phyloP scores from a whole-genome alignment of 1,284 basidiomycete species.

The Apiotrichum sp. region DNA sequence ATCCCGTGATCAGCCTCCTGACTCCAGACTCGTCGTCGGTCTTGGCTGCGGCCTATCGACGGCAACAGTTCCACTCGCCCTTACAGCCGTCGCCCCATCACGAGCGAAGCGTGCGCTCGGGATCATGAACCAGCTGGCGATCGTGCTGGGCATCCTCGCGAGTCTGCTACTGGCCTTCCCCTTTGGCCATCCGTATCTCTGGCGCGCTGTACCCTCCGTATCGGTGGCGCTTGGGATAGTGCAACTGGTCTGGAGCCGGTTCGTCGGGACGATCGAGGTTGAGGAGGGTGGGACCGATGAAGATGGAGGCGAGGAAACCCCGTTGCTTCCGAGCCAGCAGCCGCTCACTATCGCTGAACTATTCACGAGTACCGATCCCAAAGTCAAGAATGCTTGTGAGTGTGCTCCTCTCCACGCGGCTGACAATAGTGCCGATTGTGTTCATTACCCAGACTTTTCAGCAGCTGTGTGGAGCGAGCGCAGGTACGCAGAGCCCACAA shows the following conservation, averaged over 20 bases:
- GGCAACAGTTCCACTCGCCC: conserved; percentile 45
- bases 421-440: conserved; percentile 28
- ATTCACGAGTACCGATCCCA: conserved; percentile 22
- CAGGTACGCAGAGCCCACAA: conserved; percentile 45
- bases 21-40: conserved; percentile 40
- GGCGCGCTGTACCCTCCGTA: conserved; percentile 44
- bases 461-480: conserved; percentile 37
- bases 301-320: background rate
- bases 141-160: conserved; percentile 43
- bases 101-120: conserved; percentile 44
- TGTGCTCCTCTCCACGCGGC: background rate
- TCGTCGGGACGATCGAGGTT: background rate
- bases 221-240: conserved; percentile 30
- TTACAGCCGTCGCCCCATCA: conserved; percentile 47
- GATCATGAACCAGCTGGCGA: conserved; percentile 48
- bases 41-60: conserved; percentile 48
- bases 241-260: conserved; percentile 36
- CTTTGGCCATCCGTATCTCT: conserved; percentile 26
- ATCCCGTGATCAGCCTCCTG: background rate
- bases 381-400: conserved; percentile 5
- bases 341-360: conserved; percentile 26
- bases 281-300: background rate
- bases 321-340: background rate
- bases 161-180: conserved; percentile 46
- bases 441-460: conserved; percentile 34